Percentiles rank a stretch among this genome's conserved stretches.
Evolutionary conservation across 2,329 filamentous ascomycete genomes (phyloP).

Genomic region (Exophiala dermatitidis): DNA sequence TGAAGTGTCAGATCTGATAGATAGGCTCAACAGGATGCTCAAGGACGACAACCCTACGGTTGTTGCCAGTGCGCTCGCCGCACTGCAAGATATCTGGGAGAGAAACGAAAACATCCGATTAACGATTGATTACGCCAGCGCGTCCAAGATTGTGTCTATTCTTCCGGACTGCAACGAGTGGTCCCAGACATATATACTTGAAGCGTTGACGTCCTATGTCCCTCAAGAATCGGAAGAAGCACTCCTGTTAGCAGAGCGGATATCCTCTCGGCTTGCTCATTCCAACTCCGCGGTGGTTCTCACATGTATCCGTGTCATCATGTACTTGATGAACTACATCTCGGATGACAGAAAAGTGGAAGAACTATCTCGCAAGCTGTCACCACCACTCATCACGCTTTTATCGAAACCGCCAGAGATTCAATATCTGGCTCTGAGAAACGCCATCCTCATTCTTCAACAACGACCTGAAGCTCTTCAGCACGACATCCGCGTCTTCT

Average conservation of each 20-base stretch:
- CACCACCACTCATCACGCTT: slow-evolving; percentile 86
- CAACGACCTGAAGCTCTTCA: slow-evolving; percentile 84
- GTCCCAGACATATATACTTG: slow-evolving; percentile 95
- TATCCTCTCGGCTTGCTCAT: slow-evolving; percentile 90
- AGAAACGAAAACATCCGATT: slow-evolving; percentile 94
- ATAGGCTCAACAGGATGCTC: slow-evolving; percentile 78
- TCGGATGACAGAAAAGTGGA: slow-evolving; percentile 82
- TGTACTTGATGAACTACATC: slow-evolving; percentile 99
- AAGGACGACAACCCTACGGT: slow-evolving; percentile 96
- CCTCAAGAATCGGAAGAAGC: slow-evolving; percentile 87
- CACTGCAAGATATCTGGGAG: slow-evolving; percentile 97
- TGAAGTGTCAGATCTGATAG: slow-evolving; percentile 84
- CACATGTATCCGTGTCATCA: slow-evolving; percentile 89
- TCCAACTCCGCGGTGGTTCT: slow-evolving; percentile 94
- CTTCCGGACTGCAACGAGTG: slow-evolving; percentile 95
- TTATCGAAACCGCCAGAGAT: slow-evolving; percentile 95
- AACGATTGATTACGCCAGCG: slow-evolving; percentile 94
- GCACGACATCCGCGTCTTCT: slow-evolving; percentile 97
- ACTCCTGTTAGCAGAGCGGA: slow-evolving; percentile 80
- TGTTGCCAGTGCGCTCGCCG: slow-evolving; percentile 84
- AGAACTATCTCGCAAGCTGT: slow-evolving; percentile 81
- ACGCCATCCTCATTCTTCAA: slow-evolving; percentile 89
- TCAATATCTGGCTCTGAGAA: slow-evolving; percentile 91
- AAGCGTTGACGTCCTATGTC: slow-evolving; percentile 95
- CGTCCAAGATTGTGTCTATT: slow-evolving; percentile 96